These are phyloP conservation scores for Coniella vitis DNA, from an alignment of 2,329 filamentous ascomycete species.

Conservation along the genomic window DNA sequence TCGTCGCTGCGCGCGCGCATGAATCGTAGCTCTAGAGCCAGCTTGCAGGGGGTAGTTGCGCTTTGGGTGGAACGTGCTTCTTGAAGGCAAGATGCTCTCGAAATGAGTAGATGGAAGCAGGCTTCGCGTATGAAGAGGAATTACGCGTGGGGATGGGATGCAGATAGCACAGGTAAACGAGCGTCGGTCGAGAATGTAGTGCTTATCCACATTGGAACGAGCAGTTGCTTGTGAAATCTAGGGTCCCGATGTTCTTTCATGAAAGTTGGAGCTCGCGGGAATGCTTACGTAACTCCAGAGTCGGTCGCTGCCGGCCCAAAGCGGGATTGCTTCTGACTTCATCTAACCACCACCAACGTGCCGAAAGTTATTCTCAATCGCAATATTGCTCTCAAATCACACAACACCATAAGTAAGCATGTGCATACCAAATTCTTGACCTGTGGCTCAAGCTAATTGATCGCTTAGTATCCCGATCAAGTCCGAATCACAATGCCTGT, in stretches of 20 bases:
- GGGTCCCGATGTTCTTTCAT: background rate
- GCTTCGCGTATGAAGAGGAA: too few species aligned
- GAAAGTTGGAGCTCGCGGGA: background rate
- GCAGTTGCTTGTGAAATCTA: background rate
- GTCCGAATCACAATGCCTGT: conserved; percentile 45
- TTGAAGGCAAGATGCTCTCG: background rate
- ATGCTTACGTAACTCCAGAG: background rate
- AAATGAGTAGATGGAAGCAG: background rate
- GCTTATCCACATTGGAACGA: background rate
- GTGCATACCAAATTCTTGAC: background rate
- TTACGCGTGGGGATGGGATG: background rate
- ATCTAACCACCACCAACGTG: background rate
- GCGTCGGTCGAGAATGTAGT: background rate
- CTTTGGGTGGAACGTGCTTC: conserved; percentile 7
- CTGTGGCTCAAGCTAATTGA: conserved; percentile 10
- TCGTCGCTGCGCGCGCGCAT: conserved; percentile 6
- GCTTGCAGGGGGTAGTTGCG: conserved; percentile 1
- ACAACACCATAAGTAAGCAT: background rate
- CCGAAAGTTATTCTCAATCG: background rate
- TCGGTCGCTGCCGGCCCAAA: conserved; percentile 1
- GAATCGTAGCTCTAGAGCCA: background rate
- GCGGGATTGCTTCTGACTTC: background rate
- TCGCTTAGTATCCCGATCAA: conserved; percentile 13
- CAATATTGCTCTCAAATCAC: background rate
- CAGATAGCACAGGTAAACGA: background rate